phyloP scores from a whole-genome alignment of 139 green algal genomes.

The Gonium pectorale region DNA sequence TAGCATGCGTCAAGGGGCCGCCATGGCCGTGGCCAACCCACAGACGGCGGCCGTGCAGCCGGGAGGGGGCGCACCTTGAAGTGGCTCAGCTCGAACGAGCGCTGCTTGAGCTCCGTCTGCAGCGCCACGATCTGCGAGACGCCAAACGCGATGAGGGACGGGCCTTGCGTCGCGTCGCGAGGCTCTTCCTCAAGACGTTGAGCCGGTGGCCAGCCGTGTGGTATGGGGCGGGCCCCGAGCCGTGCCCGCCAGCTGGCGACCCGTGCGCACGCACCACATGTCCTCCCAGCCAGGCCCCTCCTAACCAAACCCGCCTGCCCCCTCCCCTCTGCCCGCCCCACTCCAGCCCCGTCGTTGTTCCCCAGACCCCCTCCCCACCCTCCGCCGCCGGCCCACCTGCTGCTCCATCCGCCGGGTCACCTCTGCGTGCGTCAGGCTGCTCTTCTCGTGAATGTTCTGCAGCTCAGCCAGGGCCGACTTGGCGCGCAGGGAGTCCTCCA shows the following conservation, averaged over 20 bases:
- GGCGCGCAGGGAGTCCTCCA: slow-evolving; percentile 47
- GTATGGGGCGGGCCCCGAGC: too few species aligned
- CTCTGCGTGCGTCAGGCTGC: slow-evolving; percentile 19
- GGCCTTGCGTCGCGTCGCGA: too few species aligned
- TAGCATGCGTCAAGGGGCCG: too few species aligned
- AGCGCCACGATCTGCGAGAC: slow-evolving; percentile 47
- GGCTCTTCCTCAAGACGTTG: too few species aligned
- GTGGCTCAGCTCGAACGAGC: slow-evolving; percentile 64
- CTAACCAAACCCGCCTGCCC: too few species aligned
- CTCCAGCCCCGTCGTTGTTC: background rate
- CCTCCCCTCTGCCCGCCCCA: too few species aligned
- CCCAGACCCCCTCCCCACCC: background rate
- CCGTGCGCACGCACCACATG: background rate
- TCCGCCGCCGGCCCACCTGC: slow-evolving; percentile 20
- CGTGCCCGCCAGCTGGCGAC: too few species aligned
- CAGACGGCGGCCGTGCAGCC: too few species aligned
- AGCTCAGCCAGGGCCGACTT: slow-evolving; percentile 49
- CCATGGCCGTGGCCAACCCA: too few species aligned
- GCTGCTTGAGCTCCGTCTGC: slow-evolving; percentile 56
- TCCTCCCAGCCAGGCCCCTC: background rate
- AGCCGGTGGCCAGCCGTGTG: too few species aligned
- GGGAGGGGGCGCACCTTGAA: slow-evolving; percentile 58
- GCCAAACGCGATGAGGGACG: background rate
- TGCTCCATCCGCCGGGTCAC: slow-evolving; percentile 47
- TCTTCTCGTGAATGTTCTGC: slow-evolving; percentile 46